Percentiles rank a stretch among this genome's conserved stretches.
Evolutionary conservation across 768 basidiomycete species (phyloP).

Genomic region (Boletus pseudo-olivaceus): DNA sequence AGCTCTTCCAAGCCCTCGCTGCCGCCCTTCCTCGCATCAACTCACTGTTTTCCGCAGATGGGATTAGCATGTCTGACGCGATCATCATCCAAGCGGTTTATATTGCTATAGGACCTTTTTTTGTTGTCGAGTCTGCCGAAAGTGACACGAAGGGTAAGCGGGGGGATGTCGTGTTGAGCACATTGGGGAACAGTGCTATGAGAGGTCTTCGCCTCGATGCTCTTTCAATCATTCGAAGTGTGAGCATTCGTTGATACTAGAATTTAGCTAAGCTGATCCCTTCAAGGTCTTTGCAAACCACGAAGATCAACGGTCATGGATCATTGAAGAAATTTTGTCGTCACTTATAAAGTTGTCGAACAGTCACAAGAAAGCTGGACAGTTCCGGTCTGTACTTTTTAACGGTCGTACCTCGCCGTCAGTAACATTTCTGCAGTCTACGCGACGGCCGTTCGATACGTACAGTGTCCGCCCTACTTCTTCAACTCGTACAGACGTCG

Average conservation of each 20-base stretch:
- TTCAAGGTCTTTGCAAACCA: conserved; percentile 86
- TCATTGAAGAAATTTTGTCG: conserved; percentile 93
- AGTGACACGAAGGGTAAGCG: conserved; percentile 56
- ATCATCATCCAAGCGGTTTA: conserved; percentile 93
- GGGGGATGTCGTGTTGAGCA: conserved; percentile 52
- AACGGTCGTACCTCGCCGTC: neutral
- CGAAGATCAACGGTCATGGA: conserved; percentile 90
- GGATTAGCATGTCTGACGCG: conserved; percentile 72
- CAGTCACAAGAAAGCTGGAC: conserved; percentile 84
- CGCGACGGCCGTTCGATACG: conserved; percentile 90
- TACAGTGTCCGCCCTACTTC: conserved; percentile 86
- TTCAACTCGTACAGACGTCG: conserved; percentile 96
- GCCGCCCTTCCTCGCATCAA: conserved; percentile 74
- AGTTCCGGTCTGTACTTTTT: conserved; percentile 63
- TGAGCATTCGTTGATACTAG: conserved; percentile 37
- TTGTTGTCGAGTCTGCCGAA: conserved; percentile 71
- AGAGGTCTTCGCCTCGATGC: conserved; percentile 79
- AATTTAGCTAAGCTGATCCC: conserved; percentile 1
- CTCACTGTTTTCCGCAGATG: conserved; percentile 66
- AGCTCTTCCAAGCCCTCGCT: conserved; percentile 70
- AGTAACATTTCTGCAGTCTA: conserved; percentile 47
- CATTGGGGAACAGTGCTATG: conserved; percentile 77
- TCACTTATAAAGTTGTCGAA: conserved; percentile 89
- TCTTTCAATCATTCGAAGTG: conserved; percentile 78
- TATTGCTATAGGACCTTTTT: conserved; percentile 92